phyloP scores from a whole-genome alignment of 2,329 filamentous ascomycete species.

The Malbranchea cinnamomea region DNA sequence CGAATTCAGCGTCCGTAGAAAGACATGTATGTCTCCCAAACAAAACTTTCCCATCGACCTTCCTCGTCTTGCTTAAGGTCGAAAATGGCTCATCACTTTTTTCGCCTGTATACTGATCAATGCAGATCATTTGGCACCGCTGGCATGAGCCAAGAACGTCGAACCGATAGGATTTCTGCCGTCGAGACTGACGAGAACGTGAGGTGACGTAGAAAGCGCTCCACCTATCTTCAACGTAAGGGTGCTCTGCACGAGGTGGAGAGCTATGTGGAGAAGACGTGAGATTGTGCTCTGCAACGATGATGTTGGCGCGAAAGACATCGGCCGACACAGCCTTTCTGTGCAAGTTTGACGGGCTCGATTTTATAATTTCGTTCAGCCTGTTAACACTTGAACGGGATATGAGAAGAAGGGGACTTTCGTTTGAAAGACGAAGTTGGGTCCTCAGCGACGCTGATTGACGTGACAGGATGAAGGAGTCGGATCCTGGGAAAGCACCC shows the following conservation, averaged over 20 bases:
- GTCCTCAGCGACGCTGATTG: conserved; percentile 33
- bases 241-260: conserved; percentile 32
- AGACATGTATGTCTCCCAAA: conserved; percentile 65
- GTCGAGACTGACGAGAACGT: too few species aligned
- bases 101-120: conserved; percentile 68
- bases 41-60: conserved; percentile 68
- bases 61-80: conserved; percentile 73
- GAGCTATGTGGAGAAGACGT: conserved; percentile 6
- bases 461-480: conserved; percentile 28
- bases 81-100: conserved; percentile 75
- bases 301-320: conserved; percentile 79
- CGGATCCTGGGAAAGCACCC: conserved; percentile 35
- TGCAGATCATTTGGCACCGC: conserved; percentile 90
- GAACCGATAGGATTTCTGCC: conserved; percentile 33
- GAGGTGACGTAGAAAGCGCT: conserved; percentile 48
- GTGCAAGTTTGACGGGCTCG: conserved; percentile 33
- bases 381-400: conserved; percentile 64
- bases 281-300: conserved; percentile 43
- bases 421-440: conserved; percentile 71
- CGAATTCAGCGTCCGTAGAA: conserved; percentile 14
- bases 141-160: conserved; percentile 69
- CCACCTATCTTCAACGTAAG: conserved; percentile 78
- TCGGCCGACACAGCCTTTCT: conserved; percentile 49
- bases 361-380: conserved; percentile 58
- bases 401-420: conserved; percentile 80